Evolutionary conservation across 2,329 filamentous ascomycete species (phyloP), one percentile per base, ranked within the genome.

Genomic region (Chrysoporthe cubensis): DNA sequence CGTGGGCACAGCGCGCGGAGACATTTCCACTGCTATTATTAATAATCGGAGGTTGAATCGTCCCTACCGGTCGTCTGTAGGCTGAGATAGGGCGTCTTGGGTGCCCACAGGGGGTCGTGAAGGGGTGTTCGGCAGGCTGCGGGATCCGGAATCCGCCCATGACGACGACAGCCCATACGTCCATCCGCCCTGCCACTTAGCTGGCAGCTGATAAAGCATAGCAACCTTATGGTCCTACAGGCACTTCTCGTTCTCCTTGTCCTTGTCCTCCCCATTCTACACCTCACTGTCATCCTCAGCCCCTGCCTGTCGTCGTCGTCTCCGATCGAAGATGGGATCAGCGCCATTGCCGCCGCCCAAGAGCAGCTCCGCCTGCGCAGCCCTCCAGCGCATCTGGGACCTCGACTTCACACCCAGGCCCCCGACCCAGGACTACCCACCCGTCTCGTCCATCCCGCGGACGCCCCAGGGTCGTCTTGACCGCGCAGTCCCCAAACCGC

Each of bases 391-490:
- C 21, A 37, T 69, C 62, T 62, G 58, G 50, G n/a, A 58, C 14
- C 32, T 69, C 48, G 26, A 71, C 54, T 62, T 67, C 46, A 48
- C 46, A 32, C 16, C 59, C 9, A 37, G 26, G 4, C 57, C 63
- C 46, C 54, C 54, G 11, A 43, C 64, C 3, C 44, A 32, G 18
- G 62, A 66, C 34, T 73, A 75, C 56, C 74, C 75, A 52, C 69
- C 74, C 44, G 68, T 75, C 71, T 73, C 75, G 2, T 76, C 74
- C 59, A 78, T 81, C 56, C 80, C 78, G 0, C 75, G 70, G 40
- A 83, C 79, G 3, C 76, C 80, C 3, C 70, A 72, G 34, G 73
- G 76, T 16, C 81, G 82, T 18, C 77, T 84, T n/a, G 76, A 77
- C 16, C 77, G 71, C 59, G 73, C 70, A 32, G 71, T 56, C 16